Base-by-base conservation (phyloP, 2,329 filamentous ascomycete genomes). In the Sclerotinia minor region DNA sequence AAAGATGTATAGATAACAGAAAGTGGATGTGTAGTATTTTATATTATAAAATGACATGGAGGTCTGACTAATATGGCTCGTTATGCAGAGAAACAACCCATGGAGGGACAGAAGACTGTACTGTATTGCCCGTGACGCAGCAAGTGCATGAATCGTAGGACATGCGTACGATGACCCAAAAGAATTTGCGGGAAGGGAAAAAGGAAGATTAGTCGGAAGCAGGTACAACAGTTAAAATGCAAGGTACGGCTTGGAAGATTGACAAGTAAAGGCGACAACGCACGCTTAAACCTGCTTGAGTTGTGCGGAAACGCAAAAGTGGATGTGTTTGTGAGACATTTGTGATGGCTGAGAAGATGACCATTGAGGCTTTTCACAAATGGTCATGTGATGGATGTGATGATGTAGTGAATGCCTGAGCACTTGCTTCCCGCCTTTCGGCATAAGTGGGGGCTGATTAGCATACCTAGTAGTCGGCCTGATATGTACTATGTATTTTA, bases 261-360 rank as follows among this genome's bases (percentile, higher is more conserved):
- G 29, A 13, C 58, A 61, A 61, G 45, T 50, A 49, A n/a, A 61
- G 59, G 29, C 59, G 45, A 50, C 7, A 15, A 38, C 24, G 59
- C 24, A 49, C 59, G 45, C 59, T 38, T 49, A 29, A 45, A 61
- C 45, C 49, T 61, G 44, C 58, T 17, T 49, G 44, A 19, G 21
- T 19, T 35, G 26, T 3, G 19, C 11, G 41, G 47, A 47, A 60
- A 32, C 19, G 21, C 15, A 50, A 41, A 57, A 57, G 32, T 57
- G 54, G 54, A 57, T 57, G n/a, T 47, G 3, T 32, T 2, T 59
- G 9, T 59, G 44, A 60, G 57, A 47, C 57, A 60, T 60, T 47
- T 35, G 24, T 60, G 57, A 60, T 47, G 45, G 45, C 45, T 1
- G 26, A 49, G 13, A 55, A 55, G 53, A 55, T 55, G 21, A 41